Conservation (phyloP, 345 rosid genomes). For the Gossypioides kirkii region DNA sequence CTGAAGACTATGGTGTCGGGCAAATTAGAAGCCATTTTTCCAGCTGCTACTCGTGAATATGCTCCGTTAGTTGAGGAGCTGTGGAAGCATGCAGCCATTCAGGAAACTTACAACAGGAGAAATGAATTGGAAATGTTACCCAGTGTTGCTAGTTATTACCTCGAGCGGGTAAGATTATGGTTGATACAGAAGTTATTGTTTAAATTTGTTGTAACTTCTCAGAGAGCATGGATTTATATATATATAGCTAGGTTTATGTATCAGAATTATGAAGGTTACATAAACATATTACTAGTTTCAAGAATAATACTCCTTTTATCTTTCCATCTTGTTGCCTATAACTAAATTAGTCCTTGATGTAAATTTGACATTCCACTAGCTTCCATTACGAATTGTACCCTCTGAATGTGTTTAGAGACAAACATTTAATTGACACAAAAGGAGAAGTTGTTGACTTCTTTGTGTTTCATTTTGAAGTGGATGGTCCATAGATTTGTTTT, state of each 20-base stretch:
- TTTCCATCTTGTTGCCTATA: background rate
- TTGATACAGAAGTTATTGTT: conserved; percentile 19
- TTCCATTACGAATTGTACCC: background rate
- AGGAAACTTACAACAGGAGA: conserved; percentile 71
- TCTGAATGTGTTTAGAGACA: background rate
- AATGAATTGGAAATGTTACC: conserved; percentile 78
- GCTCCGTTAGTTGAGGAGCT: conserved; percentile 90
- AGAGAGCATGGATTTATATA: background rate
- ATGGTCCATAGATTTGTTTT: background rate
- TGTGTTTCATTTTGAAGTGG: background rate
- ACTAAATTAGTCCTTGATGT: background rate
- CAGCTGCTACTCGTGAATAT: conserved; percentile 95
- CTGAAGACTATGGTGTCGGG: conserved; percentile 89
- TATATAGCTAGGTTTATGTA: background rate
- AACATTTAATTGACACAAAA: background rate
- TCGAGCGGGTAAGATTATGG: conserved; percentile 64
- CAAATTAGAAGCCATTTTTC: conserved; percentile 74
- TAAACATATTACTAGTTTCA: background rate
- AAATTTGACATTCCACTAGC: background rate
- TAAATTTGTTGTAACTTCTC: background rate
- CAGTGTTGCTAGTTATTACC: conserved; percentile 74
- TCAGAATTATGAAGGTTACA: background rate
- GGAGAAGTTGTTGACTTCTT: background rate
- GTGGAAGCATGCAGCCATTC: conserved; percentile 84
- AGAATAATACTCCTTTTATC: background rate